A percentile compares a stretch with the other conserved stretches of the same genome.
phyloP scores from a whole-genome alignment of 192 early-diverging fungal species.

The Linnemannia zychae region DNA sequence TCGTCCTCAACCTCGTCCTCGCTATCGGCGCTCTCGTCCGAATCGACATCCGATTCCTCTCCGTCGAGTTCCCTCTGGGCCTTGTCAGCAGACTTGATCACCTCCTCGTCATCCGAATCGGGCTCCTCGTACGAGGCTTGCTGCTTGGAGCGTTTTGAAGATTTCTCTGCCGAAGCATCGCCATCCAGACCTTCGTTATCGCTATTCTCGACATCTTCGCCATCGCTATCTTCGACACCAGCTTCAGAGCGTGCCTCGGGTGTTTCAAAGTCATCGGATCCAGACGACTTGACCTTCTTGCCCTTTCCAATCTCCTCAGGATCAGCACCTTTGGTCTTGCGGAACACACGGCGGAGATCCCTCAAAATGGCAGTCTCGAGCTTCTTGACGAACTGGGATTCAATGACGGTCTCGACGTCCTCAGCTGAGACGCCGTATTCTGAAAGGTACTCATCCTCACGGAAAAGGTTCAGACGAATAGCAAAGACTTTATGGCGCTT shows the following conservation, averaged over 20 bases:
- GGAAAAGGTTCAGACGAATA: constrained; percentile 89
- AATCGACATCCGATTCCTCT: constrained; percentile 55
- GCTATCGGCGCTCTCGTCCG: constrained; percentile 41
- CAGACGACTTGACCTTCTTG: constrained; percentile 55
- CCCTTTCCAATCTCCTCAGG: constrained; percentile 56
- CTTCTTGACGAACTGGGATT: constrained; percentile 75
- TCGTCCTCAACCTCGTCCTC: constrained; percentile 54
- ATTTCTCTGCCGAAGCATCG: constrained; percentile 81
- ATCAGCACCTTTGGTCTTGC: constrained; percentile 55
- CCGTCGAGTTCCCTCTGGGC: constrained; percentile 53
- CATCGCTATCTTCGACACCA: constrained; percentile 65
- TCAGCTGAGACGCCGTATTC: constrained; percentile 80
- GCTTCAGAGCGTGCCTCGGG: constrained; percentile 60
- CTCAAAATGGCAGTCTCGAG: constrained; percentile 84
- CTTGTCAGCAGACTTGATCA: constrained; percentile 57
- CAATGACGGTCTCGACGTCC: constrained; percentile 83
- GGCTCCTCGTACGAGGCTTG: constrained; percentile 84
- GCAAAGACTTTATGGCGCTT: constrained; percentile 82
- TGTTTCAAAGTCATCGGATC: constrained; percentile 67
- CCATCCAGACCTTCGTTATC: constrained; percentile 73
- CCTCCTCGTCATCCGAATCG: constrained; percentile 88
- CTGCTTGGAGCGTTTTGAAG: constrained; percentile 70
- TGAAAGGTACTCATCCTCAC: constrained; percentile 76
- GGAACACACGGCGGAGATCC: constrained; percentile 76
- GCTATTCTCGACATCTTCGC: constrained; percentile 58